A percentile compares a stretch with the other conserved stretches of the same genome.
Evolutionary conservation across 1,284 basidiomycete species (phyloP).

Genomic region (Pseudozyma flocculosa): DNA sequence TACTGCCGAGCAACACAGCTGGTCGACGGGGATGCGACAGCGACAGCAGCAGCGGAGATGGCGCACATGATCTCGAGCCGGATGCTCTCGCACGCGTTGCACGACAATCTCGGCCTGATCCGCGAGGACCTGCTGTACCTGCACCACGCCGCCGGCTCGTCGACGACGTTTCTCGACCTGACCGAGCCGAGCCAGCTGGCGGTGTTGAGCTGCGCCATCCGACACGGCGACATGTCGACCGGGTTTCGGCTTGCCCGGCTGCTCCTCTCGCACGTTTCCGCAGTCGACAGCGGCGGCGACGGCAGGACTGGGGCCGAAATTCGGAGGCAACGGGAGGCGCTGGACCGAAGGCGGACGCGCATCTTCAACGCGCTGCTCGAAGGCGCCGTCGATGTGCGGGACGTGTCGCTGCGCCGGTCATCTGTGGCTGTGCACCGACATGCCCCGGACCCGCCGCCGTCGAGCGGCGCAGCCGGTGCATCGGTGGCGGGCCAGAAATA

Average conservation of each 20-base stretch:
- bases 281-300: no score
- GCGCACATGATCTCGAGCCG: conserved; percentile 22
- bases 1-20: conserved; percentile 9
- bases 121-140: conserved; percentile 15
- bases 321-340: no score
- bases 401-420: neutral
- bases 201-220: conserved; percentile 16
- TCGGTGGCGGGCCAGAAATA: no score
- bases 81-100: conserved; percentile 19
- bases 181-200: conserved; percentile 8
- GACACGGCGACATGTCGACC: conserved; percentile 7
- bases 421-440: neutral
- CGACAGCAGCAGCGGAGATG: conserved; percentile 4
- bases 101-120: conserved; percentile 14
- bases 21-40: neutral
- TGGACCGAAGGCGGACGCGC: neutral
- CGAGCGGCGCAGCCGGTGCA: no score
- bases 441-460: no score
- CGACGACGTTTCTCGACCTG: conserved; percentile 11
- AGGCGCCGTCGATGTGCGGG: neutral
- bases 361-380: conserved; percentile 14
- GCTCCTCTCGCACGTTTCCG: neutral
- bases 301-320: no score
- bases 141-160: neutral
- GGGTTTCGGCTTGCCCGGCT: conserved; percentile 7